phyloP scores from a whole-genome alignment of 495 filamentous ascomycete genomes.

The Aspergillus nidulans region DNA sequence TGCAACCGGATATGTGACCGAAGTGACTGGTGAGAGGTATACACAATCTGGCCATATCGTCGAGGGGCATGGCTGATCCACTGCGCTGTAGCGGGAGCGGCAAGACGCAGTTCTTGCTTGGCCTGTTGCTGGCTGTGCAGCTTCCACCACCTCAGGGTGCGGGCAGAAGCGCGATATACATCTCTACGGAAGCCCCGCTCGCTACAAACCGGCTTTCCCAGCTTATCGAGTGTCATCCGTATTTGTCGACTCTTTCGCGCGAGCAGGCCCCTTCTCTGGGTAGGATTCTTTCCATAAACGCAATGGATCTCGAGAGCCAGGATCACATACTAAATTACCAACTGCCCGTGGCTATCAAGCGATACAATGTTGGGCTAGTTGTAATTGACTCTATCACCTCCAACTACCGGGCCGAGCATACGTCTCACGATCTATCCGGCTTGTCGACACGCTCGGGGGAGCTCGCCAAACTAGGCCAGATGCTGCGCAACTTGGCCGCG shows the following conservation, averaged over 20 bases:
- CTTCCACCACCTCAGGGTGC: slow-evolving; percentile 70
- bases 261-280: slow-evolving; percentile 57
- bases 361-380: slow-evolving; percentile 71
- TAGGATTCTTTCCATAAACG: slow-evolving; percentile 70
- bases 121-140: slow-evolving; percentile 75
- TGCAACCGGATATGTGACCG: slow-evolving; percentile 75
- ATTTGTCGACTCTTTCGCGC: slow-evolving; percentile 45
- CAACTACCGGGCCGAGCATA: slow-evolving; percentile 87
- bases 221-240: slow-evolving; percentile 63
- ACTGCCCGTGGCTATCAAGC: slow-evolving; percentile 74
- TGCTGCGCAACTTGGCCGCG: slow-evolving; percentile 69
- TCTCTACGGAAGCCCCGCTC: slow-evolving; percentile 88
- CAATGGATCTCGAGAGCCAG: slow-evolving; percentile 90
- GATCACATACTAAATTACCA: slow-evolving; percentile 93
- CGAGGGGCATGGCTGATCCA: not conserved
- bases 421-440: slow-evolving; percentile 29
- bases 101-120: slow-evolving; percentile 94
- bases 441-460: slow-evolving; percentile 55
- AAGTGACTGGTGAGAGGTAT: slow-evolving; percentile 87
- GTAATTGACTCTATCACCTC: slow-evolving; percentile 88
- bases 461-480: slow-evolving; percentile 69
- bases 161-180: slow-evolving; percentile 70
- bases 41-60: not conserved
- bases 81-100: slow-evolving; percentile 64
- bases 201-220: slow-evolving; percentile 77